Evolutionary conservation across 805 yeast species (phyloP), one percentile per base, ranked within the genome.

Genomic region (Lachancea kluyveri): DNA sequence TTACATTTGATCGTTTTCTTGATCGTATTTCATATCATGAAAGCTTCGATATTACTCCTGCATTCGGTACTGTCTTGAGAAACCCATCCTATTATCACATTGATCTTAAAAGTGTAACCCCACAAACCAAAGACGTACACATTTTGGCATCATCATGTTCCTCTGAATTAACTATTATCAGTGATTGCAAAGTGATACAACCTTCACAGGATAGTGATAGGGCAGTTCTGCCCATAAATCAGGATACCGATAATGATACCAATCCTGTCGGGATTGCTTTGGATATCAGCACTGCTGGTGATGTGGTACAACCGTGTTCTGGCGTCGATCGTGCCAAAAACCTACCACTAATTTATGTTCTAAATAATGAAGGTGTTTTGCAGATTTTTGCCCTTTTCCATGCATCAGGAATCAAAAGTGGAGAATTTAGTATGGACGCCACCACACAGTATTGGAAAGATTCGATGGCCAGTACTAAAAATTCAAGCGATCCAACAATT

Each of bases 171-270:
- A 57, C 72, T 6, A 57, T 78, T 1, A 37, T 70, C 16, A 63
- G 74, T 2, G 43, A 59, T 1, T 28, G 43, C 0, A 54, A 56
- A 12, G 48, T 62, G 3, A 46, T 79, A 1, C 60, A 60, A 18
- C 77, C 77, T 6, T 54, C 70, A 3, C 81, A 80, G 43, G 96
- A 87, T 48, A 64, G 77, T 4, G 75, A 74, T 45, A 67, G 82
- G 30, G 94, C 95, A 0, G 68, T 74, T 16, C 61, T 85, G 40
- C 95, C 95, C 1, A 62, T 84, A 43, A 74, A 73, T 47, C 78
- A 74, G 6, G 77, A 65, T 3, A 62, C 78, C 1, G 78, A 71
- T 27, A 78, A 70, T 30, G 94, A 85, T 45, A 70, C 81, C 9
- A 69, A 80, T 6, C 77, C 90, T 0, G 60, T 82, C 14, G 95